phyloP scores from a whole-genome alignment of 23 red algal species.

The Agarophyton chilense region DNA sequence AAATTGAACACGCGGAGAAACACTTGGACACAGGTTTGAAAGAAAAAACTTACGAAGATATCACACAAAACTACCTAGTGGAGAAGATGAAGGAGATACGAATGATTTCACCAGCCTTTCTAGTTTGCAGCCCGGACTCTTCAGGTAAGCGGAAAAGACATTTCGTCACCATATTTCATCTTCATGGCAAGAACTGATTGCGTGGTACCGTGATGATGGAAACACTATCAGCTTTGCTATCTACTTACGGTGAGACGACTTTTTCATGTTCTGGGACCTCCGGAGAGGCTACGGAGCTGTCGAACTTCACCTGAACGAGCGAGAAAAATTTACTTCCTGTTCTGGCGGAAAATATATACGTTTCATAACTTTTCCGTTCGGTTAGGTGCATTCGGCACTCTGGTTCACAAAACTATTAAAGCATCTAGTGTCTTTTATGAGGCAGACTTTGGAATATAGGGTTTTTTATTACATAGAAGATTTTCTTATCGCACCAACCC shows the following conservation, averaged over 20 bases:
- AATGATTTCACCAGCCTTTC: too few species aligned
- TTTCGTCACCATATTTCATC: slow-evolving; percentile 9
- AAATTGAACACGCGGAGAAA: too few species aligned
- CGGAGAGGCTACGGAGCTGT: background rate
- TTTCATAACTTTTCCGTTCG: too few species aligned
- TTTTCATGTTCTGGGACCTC: slow-evolving; percentile 4
- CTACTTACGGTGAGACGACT: background rate
- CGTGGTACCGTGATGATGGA: slow-evolving; percentile 30
- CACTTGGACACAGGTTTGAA: too few species aligned
- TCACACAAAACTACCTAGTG: too few species aligned
- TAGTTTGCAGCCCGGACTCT: too few species aligned
- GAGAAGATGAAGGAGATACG: too few species aligned
- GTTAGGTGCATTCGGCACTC: too few species aligned
- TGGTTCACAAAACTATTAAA: too few species aligned
- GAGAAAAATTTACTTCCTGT: slow-evolving; percentile 47
- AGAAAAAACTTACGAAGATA: background rate
- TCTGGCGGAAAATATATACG: too few species aligned
- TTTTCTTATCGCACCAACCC: background rate
- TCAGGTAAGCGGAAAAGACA: too few species aligned
- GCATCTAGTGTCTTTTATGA: background rate
- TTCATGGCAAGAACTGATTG: slow-evolving; percentile 12
- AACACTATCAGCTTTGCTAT: slow-evolving; percentile 18
- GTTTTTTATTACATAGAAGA: slow-evolving; percentile 1
- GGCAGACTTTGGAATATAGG: background rate
- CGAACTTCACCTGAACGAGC: slow-evolving; percentile 4